Evolutionary conservation across 192 early-diverging fungal genomes (phyloP), one percentile per base, ranked within the genome.

Genomic region (Backusella tarrabulga): DNA sequence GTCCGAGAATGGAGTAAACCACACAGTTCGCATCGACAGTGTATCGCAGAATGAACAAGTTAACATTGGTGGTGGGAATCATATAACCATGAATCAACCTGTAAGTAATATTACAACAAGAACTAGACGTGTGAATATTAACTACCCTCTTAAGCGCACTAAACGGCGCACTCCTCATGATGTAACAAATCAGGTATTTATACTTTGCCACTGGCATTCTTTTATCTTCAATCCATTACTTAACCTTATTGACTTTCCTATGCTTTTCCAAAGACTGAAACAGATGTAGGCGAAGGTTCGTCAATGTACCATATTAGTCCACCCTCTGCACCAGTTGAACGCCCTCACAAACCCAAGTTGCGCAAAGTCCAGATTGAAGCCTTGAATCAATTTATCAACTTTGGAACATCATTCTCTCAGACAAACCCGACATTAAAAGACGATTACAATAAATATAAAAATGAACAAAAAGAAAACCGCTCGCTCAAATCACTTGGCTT

Each of bases 131-230:
- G 6, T 35, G 2, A 68, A 68, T 68, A 68, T 38, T n/a, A 68
- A 68, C 67, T 68, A 38, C 67, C 34, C 38, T 68, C 6, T 68
- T 68, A 68, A 68, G 67, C 29, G 67, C 35, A 68, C 67, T 68
- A 67, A 67, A 67, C 66, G 66, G 35, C 34, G 34, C 35, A 34
- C 66, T 67, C 29, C 9, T 36, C 26, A 67, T 67, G 66, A 67
- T 19, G 35, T 67, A 67, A 36, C 66, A 34, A 67, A 67, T 67
- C 66, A 67, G 34, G 66, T 67, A 67, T 67, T 36, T 35, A 67
- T 67, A 32, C 32, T 66, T 32, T 67, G 35, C 32, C 66, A 67
- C 32, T 34, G 66, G 34, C 32, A 34, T 67, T 67, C 34, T 67
- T 9, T 32, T 66, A 66, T 40, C 8, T 40, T 67, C 32, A 36